Evolutionary conservation across 768 basidiomycete genomes (phyloP).

Genomic region (Coprinopsis sp.): DNA sequence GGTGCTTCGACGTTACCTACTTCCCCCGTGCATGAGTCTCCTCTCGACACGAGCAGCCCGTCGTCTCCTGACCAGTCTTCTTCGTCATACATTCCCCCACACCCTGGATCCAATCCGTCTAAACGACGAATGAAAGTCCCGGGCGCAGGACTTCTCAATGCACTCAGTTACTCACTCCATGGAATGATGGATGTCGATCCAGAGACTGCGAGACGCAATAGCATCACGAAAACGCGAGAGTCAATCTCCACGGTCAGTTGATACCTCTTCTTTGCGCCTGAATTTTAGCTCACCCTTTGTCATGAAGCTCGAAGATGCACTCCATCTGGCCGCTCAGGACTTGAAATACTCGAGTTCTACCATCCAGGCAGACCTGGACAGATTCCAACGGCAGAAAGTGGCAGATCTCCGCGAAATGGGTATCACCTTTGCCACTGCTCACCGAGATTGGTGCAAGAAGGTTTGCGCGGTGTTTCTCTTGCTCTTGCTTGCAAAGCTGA

Average conservation of each 20-base stretch:
- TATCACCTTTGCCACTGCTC: slow-evolving; percentile 82
- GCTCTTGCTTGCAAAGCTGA: slow-evolving; percentile 13
- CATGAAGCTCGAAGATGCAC: slow-evolving; percentile 85
- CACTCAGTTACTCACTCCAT: slow-evolving; percentile 89
- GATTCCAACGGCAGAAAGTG: slow-evolving; percentile 98
- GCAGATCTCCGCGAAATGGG: slow-evolving; percentile 93
- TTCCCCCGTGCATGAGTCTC: slow-evolving; percentile 25
- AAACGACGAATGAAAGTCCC: slow-evolving; percentile 54
- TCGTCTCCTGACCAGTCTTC: slow-evolving; percentile 37
- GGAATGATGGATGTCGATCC: slow-evolving; percentile 99
- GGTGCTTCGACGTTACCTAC: slow-evolving; percentile 18
- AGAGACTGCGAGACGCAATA: slow-evolving; percentile 88
- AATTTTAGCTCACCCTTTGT: slow-evolving; percentile 3
- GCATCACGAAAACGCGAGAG: slow-evolving; percentile 92
- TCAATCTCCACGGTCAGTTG: slow-evolving; percentile 82
- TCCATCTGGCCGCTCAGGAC: slow-evolving; percentile 89
- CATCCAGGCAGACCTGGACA: slow-evolving; percentile 95
- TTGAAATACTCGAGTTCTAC: slow-evolving; percentile 95
- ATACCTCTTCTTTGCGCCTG: slow-evolving; percentile 15
- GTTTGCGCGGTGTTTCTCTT: slow-evolving; percentile 33
- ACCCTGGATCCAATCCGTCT: slow-evolving; percentile 72
- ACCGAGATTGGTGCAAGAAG: slow-evolving; percentile 97
- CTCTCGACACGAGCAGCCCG: slow-evolving; percentile 9
- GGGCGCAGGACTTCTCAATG: slow-evolving; percentile 84
- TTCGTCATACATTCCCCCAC: slow-evolving; percentile 57